Evolutionary conservation across 139 green algal species (phyloP).

Genomic region (Zygnema circumcarinatum): DNA sequence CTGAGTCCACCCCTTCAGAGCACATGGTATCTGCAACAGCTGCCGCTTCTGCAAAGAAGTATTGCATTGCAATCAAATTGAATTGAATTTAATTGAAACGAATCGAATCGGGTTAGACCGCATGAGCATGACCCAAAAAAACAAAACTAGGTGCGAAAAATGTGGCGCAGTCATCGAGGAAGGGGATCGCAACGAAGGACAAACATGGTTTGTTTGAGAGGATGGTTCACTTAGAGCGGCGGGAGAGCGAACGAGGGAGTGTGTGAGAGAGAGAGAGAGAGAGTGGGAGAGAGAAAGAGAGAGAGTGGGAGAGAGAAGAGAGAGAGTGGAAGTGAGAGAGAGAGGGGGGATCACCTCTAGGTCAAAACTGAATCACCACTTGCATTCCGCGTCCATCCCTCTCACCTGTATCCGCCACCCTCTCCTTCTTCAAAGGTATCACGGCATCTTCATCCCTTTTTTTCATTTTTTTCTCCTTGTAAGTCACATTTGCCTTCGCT

Average conservation of each 20-base stretch:
- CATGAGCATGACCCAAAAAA: not conserved
- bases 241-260: too few species aligned
- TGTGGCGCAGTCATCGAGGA: not conserved
- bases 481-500: not conserved
- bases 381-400: not conserved
- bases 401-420: not conserved
- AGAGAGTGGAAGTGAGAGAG: not conserved
- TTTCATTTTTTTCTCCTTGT: not conserved
- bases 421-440: not conserved
- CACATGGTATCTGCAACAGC: not conserved
- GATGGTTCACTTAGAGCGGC: too few species aligned
- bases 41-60: not conserved
- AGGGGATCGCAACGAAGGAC: too few species aligned
- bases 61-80: conserved; percentile 6
- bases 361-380: not conserved
- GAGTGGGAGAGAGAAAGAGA: too few species aligned
- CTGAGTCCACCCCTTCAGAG: not conserved
- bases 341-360: too few species aligned
- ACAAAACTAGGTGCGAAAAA: not conserved
- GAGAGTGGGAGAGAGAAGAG: conserved; percentile 7
- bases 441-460: not conserved
- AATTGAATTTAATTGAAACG: too few species aligned
- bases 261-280: too few species aligned
- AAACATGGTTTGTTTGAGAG: too few species aligned
- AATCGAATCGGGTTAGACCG: too few species aligned